Evolutionary conservation across 495 filamentous ascomycete genomes (phyloP).

Genomic region (Neurospora sp.): DNA sequence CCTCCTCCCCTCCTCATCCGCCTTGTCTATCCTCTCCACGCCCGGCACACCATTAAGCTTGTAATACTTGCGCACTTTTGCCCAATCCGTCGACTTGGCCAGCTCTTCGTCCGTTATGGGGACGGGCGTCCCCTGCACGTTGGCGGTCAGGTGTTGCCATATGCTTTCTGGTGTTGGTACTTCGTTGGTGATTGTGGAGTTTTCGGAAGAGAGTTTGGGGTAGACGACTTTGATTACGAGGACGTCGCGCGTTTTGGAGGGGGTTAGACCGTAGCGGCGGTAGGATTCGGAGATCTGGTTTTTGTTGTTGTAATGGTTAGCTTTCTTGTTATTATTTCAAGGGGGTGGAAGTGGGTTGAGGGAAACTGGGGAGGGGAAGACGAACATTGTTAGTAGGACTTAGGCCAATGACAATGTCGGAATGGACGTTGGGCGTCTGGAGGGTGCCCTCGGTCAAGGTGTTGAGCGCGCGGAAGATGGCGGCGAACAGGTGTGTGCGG

Average conservation of each 20-base stretch:
- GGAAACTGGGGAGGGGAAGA: background rate
- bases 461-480: constrained; percentile 68
- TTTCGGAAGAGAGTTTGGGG: background rate
- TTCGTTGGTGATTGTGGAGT: constrained; percentile 2
- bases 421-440: constrained; percentile 81
- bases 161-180: constrained; percentile 43
- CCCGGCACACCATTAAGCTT: constrained; percentile 53
- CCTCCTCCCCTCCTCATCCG: constrained; percentile 24
- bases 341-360: too few relatives aligned
- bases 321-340: too few relatives aligned
- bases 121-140: constrained; percentile 53
- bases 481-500: constrained; percentile 60
- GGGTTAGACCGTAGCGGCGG: constrained; percentile 70
- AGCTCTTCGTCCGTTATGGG: constrained; percentile 56
- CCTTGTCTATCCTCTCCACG: constrained; percentile 18
- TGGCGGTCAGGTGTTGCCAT: constrained; percentile 47
- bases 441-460: constrained; percentile 47
- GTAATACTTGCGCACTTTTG: constrained; percentile 71
- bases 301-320: too few relatives aligned
- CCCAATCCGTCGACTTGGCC: constrained; percentile 47
- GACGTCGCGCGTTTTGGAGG: constrained; percentile 52
- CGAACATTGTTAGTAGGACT: constrained; percentile 76
- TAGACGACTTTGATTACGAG: constrained; percentile 62
- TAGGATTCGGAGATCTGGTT: constrained; percentile 91
- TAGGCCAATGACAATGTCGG: constrained; percentile 79